phyloP scores from a whole-genome alignment of 495 filamentous ascomycete species.

The Aspergillus avenaceus region DNA sequence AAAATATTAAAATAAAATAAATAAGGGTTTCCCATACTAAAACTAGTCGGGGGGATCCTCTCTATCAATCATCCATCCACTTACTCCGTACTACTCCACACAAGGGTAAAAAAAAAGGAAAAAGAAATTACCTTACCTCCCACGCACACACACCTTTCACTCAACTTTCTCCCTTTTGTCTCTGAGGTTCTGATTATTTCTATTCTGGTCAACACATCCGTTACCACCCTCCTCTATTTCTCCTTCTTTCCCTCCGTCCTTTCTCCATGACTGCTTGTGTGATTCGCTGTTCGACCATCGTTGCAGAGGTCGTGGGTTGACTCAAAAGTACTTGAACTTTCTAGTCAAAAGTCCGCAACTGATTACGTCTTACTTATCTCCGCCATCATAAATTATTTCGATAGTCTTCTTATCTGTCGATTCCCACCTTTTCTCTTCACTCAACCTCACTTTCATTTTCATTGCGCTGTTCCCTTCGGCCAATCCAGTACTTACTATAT shows the following conservation, averaged over 20 bases:
- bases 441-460: constrained; percentile 6
- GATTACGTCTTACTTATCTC: constrained; percentile 1
- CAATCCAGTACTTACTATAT: constrained; percentile 10
- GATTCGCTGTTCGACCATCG: constrained; percentile 13
- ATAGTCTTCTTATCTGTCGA: neutral
- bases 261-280: constrained; percentile 16
- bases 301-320: constrained; percentile 16
- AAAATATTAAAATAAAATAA: too few species aligned
- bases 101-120: neutral
- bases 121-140: neutral
- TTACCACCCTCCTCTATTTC: neutral
- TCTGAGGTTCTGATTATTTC: constrained; percentile 1
- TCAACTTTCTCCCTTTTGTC: neutral
- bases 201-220: constrained; percentile 7
- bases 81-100: neutral
- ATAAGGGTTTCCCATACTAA: neutral
- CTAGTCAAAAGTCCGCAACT: neutral
- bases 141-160: neutral
- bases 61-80: neutral
- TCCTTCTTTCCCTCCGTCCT: constrained; percentile 3
- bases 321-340: neutral
- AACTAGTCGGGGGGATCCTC: neutral
- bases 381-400: neutral
- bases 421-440: constrained; percentile 4
- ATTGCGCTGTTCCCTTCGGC: constrained; percentile 4